Percentiles rank a stretch among this genome's conserved stretches.
phyloP scores from a whole-genome alignment of 2,329 filamentous ascomycete species.

The Calonectria crousiana region DNA sequence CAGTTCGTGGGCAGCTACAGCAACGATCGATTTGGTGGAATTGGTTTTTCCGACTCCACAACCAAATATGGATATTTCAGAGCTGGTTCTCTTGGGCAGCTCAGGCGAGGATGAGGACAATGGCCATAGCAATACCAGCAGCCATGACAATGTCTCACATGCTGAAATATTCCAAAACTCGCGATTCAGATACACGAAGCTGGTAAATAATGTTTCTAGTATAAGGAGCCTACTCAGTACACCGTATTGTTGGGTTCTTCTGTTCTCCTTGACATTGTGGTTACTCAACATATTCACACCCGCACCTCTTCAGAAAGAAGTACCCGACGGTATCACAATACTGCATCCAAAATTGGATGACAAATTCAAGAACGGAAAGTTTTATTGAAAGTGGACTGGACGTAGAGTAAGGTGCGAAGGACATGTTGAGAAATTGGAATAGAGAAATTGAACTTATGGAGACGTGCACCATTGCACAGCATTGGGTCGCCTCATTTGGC shows the following conservation, averaged over 20 bases:
- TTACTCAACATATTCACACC: neutral
- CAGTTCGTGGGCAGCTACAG: conserved; percentile 12
- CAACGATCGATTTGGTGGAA: conserved; percentile 6
- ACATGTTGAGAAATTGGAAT: too few species aligned
- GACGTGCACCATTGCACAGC: too few species aligned
- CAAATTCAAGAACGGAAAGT: neutral
- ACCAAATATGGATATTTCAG: neutral
- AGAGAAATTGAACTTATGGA: too few species aligned
- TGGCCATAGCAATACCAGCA: neutral
- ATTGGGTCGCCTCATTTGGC: too few species aligned
- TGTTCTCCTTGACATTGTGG: neutral
- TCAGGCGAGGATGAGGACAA: neutral
- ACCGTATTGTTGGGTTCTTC: neutral
- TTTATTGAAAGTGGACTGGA: neutral
- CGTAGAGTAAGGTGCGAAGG: too few species aligned
- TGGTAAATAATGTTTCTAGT: neutral
- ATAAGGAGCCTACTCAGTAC: neutral
- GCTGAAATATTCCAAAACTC: neutral
- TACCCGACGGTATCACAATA: neutral
- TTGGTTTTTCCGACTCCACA: neutral
- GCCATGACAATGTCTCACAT: neutral
- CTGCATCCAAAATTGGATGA: neutral
- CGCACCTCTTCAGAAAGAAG: neutral
- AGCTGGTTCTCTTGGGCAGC: neutral
- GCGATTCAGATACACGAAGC: neutral